These are phyloP conservation scores for Hamigera avellanea DNA, from an alignment of 495 filamentous ascomycete species.

Conservation along the genomic window DNA sequence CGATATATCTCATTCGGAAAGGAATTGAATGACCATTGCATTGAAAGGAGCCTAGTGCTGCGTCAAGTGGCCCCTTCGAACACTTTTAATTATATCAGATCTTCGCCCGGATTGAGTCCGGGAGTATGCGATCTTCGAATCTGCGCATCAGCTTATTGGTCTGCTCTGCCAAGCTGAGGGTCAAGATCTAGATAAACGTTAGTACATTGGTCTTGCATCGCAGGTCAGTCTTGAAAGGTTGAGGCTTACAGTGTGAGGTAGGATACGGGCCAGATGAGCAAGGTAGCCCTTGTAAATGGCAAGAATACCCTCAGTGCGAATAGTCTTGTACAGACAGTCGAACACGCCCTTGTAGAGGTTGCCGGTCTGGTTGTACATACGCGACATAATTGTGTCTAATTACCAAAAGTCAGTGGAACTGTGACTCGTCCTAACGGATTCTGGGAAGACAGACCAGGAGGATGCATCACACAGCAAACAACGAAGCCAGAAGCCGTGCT, in stretches of 20 bases:
- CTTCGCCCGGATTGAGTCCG: constrained; percentile 34
- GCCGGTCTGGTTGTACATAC: constrained; percentile 97
- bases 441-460: constrained; percentile 52
- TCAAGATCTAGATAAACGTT: constrained; percentile 52
- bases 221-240: not conserved
- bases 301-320: constrained; percentile 79
- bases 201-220: not conserved
- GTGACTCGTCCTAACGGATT: not conserved
- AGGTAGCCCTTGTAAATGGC: constrained; percentile 98
- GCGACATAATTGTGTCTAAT: constrained; percentile 92
- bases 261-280: constrained; percentile 84
- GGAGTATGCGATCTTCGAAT: constrained; percentile 58
- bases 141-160: constrained; percentile 83
- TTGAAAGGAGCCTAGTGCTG: too few species aligned
- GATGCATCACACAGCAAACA: constrained; percentile 97
- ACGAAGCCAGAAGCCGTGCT: constrained; percentile 89
- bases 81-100: constrained; percentile 18
- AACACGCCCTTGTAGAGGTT: constrained; percentile 88
- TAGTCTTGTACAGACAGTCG: constrained; percentile 84
- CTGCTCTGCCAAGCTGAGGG: constrained; percentile 87
- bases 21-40: too few species aligned
- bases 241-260: constrained; percentile 74
- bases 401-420: constrained; percentile 8
- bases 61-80: too few species aligned
- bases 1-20: too few species aligned